Evolutionary conservation across 208 protist species (phyloP), one percentile per base, ranked within the genome.

Genomic region (Trypanosoma mega): DNA sequence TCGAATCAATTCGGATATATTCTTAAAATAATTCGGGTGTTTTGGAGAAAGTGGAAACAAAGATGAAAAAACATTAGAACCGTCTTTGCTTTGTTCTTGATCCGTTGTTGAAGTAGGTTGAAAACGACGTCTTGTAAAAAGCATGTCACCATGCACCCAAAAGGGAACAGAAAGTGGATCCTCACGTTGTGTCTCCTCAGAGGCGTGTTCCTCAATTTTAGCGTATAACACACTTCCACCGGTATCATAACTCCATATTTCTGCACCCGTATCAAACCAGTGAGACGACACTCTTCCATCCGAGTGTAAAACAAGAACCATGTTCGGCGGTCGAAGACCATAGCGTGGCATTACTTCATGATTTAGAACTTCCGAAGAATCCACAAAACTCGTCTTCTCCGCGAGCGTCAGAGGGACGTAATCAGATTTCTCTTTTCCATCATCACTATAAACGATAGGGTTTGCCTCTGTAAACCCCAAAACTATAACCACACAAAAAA

Each of bases 121-220:
- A 34, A 59, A 21, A 7, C n/a, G 45, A 21, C 54, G 52, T 31
- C 63, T 39, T 2, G 81, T 88, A 67, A 83, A 86, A 8, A 92
- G 74, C 37, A 73, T 68, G 50, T 81, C 85, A 26, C 81, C 81
- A 34, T 70, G 63, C 9, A 92, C 66, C 5, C 77, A 29, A 70
- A 92, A 92, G 24, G 85, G 85, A 12, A 87, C 56, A 2, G 85
- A 71, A n/a, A 92, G 54, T 5, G 85, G 85, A 45, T 92, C 81
- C 8, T 54, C 14, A 14, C 48, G 36, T 0, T 67, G 29, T 2
- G 67, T 41, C 2, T 67, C 52, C 16, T 67, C 34, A 3, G 64
- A 74, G 0, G 83, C 51, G 1, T 66, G 57, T 41, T 61, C 0
- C 3, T 74, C 59, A 34, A 84, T 54, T 9, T 68, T 44, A 16